Evolutionary conservation across 164 flowering plant genomes (phyloP), one percentile per base, ranked within the genome.

Genomic region (Tetrastigma voinierianum): DNA sequence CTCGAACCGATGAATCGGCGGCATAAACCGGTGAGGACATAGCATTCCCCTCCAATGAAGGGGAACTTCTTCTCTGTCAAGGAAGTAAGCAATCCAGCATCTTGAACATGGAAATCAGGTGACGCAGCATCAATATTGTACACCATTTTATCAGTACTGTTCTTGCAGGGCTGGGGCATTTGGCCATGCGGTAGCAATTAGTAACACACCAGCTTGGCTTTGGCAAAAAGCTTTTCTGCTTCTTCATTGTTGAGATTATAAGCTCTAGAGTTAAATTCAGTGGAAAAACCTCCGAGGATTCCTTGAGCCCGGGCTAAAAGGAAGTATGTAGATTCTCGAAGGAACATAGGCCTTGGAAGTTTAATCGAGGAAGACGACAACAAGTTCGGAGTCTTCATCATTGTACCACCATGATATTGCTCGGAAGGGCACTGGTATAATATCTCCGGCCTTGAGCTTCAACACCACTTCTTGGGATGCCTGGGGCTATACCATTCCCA

Each of bases 331-430:
- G 76, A 62, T 11, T 67, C 24, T 14, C n/a, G 82, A 78, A 9
- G 82, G 75, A 18, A 43, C 56, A 44, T 68, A 48, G 10, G 72
- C 68, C 19, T 51, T 64, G n/a, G 64, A 61, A 10, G 80, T 71
- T 44, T 78, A 76, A 5, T 78, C 84, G 9, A 81, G 12, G 70
- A 81, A 78, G 0, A 70, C 62, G 0, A 81, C 55, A 18, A 52
- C 66, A 0, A 69, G 13, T 1, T 81, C 82, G 0, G 77, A n/a
- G 49, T 76, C 82, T 19, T 70, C 78, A n/a, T 54, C 25, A 62
- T 78, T 76, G 69, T 48, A 78, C 84, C 84, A 81, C 82, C 82
- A 78, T 10, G 82, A 78, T 16, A 76, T 59, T 8, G 48, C 59
- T 12, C 80, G 0, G n/a, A n/a, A n/a, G n/a, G 80, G 72, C 1